Evolutionary conservation across 2,329 filamentous ascomycete species (phyloP).

Genomic region (Hypoxylon sp.): DNA sequence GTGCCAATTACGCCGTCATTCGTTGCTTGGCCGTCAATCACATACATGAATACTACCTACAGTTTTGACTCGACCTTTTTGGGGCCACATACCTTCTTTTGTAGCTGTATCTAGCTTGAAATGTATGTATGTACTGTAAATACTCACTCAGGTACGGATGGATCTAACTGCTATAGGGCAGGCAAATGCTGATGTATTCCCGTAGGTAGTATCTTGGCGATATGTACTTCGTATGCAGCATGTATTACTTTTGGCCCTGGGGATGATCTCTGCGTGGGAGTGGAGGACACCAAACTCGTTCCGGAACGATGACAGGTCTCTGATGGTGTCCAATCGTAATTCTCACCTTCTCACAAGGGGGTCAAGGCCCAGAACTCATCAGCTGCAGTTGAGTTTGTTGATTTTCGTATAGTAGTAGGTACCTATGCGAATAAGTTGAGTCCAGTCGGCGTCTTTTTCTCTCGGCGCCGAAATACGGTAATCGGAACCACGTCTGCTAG

Average conservation of each 20-base stretch:
- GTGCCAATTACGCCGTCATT: conserved; percentile 14
- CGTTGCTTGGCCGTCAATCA: conserved; percentile 20
- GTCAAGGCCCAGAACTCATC: conserved; percentile 28
- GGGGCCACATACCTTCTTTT: not conserved
- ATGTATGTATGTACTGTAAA: not conserved
- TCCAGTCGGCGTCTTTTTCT: conserved; percentile 7
- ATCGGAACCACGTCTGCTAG: conserved; percentile 8
- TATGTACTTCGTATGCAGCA: conserved; percentile 30
- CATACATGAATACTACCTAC: conserved; percentile 36
- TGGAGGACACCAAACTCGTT: conserved; percentile 39
- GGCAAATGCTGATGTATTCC: conserved; percentile 16
- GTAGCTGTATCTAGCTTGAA: not conserved
- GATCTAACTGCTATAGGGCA: conserved; percentile 5
- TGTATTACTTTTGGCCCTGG: conserved; percentile 27
- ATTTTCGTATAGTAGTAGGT: conserved; percentile 12
- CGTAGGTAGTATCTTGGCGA: conserved; percentile 35
- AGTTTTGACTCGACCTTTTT: conserved; percentile 13
- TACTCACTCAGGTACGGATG: conserved; percentile 29
- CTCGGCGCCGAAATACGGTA: conserved; percentile 33
- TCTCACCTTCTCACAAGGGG: conserved; percentile 26
- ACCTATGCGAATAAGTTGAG: conserved; percentile 11
- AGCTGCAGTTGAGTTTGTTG: conserved; percentile 25
- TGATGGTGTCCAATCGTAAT: conserved; percentile 43
- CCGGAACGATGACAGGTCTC: conserved; percentile 38
- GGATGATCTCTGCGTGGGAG: conserved; percentile 42